Evolutionary conservation across 768 basidiomycete species (phyloP).

Genomic region (Asterophora lycoperdoides): DNA sequence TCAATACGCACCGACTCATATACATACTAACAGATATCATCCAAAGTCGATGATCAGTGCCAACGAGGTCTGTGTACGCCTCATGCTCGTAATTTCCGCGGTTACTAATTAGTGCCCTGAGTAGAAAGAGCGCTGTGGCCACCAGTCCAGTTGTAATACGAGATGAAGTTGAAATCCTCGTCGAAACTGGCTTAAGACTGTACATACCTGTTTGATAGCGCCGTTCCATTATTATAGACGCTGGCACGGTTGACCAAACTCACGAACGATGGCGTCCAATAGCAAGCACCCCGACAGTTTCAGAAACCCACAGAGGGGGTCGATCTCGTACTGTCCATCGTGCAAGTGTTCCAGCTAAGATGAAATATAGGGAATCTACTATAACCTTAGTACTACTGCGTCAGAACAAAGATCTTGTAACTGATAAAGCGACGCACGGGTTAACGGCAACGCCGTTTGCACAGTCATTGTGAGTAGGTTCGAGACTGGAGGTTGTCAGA

Average conservation of each 20-base stretch:
- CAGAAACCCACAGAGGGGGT: constrained; percentile 74
- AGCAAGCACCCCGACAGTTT: constrained; percentile 73
- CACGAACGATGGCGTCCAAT: constrained; percentile 70
- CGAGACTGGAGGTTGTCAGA: constrained; percentile 73
- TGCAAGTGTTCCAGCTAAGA: not conserved
- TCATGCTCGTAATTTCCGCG: constrained; percentile 73
- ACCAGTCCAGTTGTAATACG: constrained; percentile 83
- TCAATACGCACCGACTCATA: constrained; percentile 54
- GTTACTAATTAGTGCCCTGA: constrained; percentile 59
- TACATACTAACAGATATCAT: constrained; percentile 68
- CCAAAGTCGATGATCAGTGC: constrained; percentile 73
- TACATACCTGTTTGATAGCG: constrained; percentile 69
- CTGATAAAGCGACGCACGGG: constrained; percentile 46
- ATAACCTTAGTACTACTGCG: constrained; percentile 43
- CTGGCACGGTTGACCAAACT: constrained; percentile 13
- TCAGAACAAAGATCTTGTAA: not conserved
- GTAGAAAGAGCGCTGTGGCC: constrained; percentile 60
- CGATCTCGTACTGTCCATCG: constrained; percentile 61
- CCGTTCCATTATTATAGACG: constrained; percentile 47
- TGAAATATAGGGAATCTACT: not conserved
- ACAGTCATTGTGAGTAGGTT: constrained; percentile 62
- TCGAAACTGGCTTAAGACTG: constrained; percentile 74
- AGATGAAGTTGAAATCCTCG: constrained; percentile 65
- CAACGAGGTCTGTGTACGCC: constrained; percentile 68
- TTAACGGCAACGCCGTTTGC: constrained; percentile 68